Percentiles rank a stretch among this genome's conserved stretches.
Conservation (phyloP, 345 rosid species). For the Salix viminalis region DNA sequence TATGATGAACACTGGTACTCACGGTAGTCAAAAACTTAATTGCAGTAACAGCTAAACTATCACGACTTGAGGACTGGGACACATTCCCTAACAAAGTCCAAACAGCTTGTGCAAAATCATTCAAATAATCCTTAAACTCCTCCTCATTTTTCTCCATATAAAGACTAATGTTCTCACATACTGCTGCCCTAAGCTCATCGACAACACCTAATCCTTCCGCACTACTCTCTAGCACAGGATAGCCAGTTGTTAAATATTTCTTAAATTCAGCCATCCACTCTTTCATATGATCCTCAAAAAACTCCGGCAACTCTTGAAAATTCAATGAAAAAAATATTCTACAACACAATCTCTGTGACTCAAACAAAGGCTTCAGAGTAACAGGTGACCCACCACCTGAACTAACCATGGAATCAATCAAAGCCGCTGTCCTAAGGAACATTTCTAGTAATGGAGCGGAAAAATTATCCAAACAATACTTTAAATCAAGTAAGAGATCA, state of each 20-base stretch:
- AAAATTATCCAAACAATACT: constrained; percentile 73
- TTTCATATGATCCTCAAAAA: constrained; percentile 89
- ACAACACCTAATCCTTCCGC: constrained; percentile 51
- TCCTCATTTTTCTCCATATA: constrained; percentile 97
- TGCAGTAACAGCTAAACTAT: constrained; percentile 75
- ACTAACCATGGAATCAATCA: constrained; percentile 53
- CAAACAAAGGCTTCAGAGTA: constrained; percentile 54
- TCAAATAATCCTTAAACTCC: constrained; percentile 67
- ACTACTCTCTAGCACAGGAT: constrained; percentile 56
- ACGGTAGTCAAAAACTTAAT: constrained; percentile 94
- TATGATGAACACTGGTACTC: constrained; percentile 89
- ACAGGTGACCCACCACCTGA: constrained; percentile 43
- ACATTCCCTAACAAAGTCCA: constrained; percentile 86
- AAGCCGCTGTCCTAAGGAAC: constrained; percentile 54
- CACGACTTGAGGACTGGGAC: constrained; percentile 65
- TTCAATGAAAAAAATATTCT: constrained; percentile 82
- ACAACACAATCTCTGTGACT: constrained; percentile 84
- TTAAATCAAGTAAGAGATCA: constrained; percentile 72
- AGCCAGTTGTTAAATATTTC: constrained; percentile 57
- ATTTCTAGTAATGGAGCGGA: constrained; percentile 64
- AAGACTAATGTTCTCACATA: constrained; percentile 88
- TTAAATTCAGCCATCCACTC: constrained; percentile 92
- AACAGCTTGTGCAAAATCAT: constrained; percentile 70
- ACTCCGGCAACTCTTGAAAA: constrained; percentile 89
- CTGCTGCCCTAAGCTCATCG: constrained; percentile 76